Base-by-base conservation (phyloP, 495 filamentous ascomycete species). In the Aspergillus mulundensis region DNA sequence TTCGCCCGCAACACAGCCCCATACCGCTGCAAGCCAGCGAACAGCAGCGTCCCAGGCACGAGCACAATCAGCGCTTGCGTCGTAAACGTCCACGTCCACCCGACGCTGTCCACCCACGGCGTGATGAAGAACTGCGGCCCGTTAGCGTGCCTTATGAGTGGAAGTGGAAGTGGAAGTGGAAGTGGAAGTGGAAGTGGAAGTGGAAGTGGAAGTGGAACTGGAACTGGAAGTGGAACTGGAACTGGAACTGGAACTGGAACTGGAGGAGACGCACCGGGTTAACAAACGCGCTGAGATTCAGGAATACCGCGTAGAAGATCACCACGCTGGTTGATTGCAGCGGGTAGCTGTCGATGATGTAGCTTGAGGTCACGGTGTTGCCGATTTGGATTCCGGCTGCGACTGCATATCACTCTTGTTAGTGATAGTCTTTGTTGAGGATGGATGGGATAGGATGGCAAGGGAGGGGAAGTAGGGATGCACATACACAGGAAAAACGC, bases 351-450 rank as follows among this genome's bases (percentile, higher is more conserved):
- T 85, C 83, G 11, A 85, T 76, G 18, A 86, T 73, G 53, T 85
- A 86, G 21, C 73, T 70, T 34, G 71, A 81, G 10, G 77, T 69
- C 6, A 79, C 74, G 0, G 81, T 84, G 52, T 86, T 85, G 14
- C 81, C 83, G 42, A 84, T 79, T 57, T 86, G 83, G 54, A 85
- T 79, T 20, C 82, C 83, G 5, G 82, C 77, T 1, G 76, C 78
- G 61, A 84, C 78, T 81, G 47, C 36, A n/a, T n/a, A n/a, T n/a
- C n/a, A n/a, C n/a, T n/a, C n/a, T n/a, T n/a, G n/a, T n/a, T n/a
- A n/a, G n/a, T n/a, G n/a, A n/a, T n/a, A n/a, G n/a, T n/a, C n/a
- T n/a, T n/a, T n/a, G n/a, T n/a, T n/a, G n/a, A n/a, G n/a, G n/a
- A n/a, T n/a, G n/a, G n/a, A n/a, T n/a, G n/a, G n/a, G n/a, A n/a